Evolutionary conservation across 2,329 filamentous ascomycete species (phyloP), one percentile per base, ranked within the genome.

Genomic region (Blastomyces emzantsi): DNA sequence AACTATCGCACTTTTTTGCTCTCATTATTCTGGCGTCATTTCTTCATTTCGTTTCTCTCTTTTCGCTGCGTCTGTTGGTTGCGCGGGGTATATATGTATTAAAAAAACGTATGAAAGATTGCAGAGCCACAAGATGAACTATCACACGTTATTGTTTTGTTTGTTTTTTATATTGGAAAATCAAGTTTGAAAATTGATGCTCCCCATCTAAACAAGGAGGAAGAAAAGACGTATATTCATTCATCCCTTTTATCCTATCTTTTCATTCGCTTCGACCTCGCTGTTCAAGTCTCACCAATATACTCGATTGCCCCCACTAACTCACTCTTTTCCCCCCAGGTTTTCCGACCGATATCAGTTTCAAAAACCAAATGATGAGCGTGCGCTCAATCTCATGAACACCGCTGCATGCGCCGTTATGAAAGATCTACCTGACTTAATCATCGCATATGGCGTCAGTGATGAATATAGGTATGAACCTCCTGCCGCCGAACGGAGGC

Each of bases 361-460:
- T 72, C 82, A 87, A 70, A 99, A 97, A 77, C 94, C 94, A 49
- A 99, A 97, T 76, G 94, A 99, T 75, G 82, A 83, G 51, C 84
- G 90, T 67, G 94, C 92, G 0, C 79, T 97, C 15, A 85, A 95
- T 74, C 86, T 99, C 68, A 97, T 99, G 93, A 99, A 99, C 72
- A 86, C 86, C 1, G 92, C 92, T 1, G 94, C 94, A n/a, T 84
- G 86, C 65, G 88, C 88, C 6, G 90, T 97, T 57, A 85, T 97
- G 78, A 84, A 84, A 66, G 90, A 95, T 60, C 78, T 97, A 30
- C 87, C 91, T 3, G 93, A 97, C 70, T 86, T 97, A 67, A 86
- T 87, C 7, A 84, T 97, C 66, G 92, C 89, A 0, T 99, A 97
- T 70, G 94, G 94, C 1, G 87, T 96, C 68, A 97, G 92, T 75